phyloP scores from a whole-genome alignment of 2,329 filamentous ascomycete species.

The Aspergillus tanneri region DNA sequence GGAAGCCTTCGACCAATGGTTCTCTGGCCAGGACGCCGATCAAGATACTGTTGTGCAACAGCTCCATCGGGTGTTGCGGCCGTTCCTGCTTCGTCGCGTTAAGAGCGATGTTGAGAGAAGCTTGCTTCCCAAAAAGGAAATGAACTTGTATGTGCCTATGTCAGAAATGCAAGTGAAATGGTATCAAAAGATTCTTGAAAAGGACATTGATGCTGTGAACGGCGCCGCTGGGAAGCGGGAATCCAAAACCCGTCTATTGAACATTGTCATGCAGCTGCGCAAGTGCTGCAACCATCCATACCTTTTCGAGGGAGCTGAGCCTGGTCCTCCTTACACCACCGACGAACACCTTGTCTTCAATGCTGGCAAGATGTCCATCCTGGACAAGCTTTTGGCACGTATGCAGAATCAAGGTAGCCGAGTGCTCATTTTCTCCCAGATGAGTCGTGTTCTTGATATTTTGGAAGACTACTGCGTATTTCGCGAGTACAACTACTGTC shows the following conservation, averaged over 20 bases:
- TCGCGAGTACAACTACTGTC: slow-evolving; percentile 90
- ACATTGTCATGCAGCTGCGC: slow-evolving; percentile 98
- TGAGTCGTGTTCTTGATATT: slow-evolving; percentile 96
- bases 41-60: slow-evolving; percentile 96
- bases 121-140: slow-evolving; percentile 91
- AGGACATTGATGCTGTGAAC: slow-evolving; percentile 98
- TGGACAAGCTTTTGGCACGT: slow-evolving; percentile 84
- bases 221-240: slow-evolving; percentile 94
- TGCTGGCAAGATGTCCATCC: slow-evolving; percentile 93
- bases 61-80: slow-evolving; percentile 85
- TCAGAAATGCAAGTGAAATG: slow-evolving; percentile 98
- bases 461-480: slow-evolving; percentile 98
- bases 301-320: slow-evolving; percentile 94
- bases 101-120: slow-evolving; percentile 99
- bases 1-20: slow-evolving; percentile 97
- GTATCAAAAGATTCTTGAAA: slow-evolving; percentile 98
- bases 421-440: slow-evolving; percentile 98
- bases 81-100: slow-evolving; percentile 91
- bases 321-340: slow-evolving; percentile 94
- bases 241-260: slow-evolving; percentile 92
- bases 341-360: slow-evolving; percentile 95
- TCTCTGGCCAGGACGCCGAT: slow-evolving; percentile 83
- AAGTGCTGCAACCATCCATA: slow-evolving; percentile 99
- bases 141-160: slow-evolving; percentile 97
- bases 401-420: slow-evolving; percentile 85